Percentiles rank a stretch among this genome's conserved stretches.
Conservation (phyloP, 139 green algal genomes). For the Tetradesmus obliquus region DNA sequence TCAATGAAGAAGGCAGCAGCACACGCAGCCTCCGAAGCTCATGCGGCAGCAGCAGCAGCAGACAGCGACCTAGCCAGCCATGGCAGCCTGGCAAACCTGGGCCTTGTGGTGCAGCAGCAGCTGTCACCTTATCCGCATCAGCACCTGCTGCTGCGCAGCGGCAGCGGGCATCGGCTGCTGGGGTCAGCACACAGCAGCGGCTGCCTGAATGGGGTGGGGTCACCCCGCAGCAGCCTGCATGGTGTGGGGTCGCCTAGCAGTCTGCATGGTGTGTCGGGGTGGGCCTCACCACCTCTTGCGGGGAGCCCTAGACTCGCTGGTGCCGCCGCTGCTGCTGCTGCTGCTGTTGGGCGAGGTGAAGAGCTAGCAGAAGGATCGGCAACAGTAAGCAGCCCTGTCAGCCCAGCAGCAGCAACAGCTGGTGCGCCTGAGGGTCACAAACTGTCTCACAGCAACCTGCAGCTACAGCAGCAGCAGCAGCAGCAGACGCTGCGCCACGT, state of each 20-base stretch:
- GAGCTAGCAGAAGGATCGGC: neutral
- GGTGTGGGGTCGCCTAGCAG: neutral
- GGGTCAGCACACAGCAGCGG: neutral
- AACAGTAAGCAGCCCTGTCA: too few species aligned
- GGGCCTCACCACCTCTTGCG: neutral
- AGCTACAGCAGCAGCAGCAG: slow-evolving; percentile 1
- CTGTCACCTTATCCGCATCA: neutral
- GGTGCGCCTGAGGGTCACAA: neutral
- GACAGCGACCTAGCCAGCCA: neutral
- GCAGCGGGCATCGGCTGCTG: slow-evolving; percentile 1
- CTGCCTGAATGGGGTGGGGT: neutral
- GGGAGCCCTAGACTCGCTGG: neutral
- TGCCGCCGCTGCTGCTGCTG: neutral
- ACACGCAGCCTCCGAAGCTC: neutral
- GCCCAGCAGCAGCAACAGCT: neutral
- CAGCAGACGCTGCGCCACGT: neutral
- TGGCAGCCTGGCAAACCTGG: slow-evolving; percentile 27
- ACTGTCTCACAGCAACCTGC: neutral
- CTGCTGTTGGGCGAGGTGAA: neutral
- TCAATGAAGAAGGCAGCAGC: neutral
- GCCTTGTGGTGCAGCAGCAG: slow-evolving; percentile 23
- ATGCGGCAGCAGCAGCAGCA: slow-evolving; percentile 5
- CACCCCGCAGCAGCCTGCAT: neutral
- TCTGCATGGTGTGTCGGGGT: neutral
- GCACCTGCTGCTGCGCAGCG: neutral